These are phyloP conservation scores for Orychophragmus violaceus DNA, from an alignment of 345 rosid genomes.

Conservation along the genomic window DNA sequence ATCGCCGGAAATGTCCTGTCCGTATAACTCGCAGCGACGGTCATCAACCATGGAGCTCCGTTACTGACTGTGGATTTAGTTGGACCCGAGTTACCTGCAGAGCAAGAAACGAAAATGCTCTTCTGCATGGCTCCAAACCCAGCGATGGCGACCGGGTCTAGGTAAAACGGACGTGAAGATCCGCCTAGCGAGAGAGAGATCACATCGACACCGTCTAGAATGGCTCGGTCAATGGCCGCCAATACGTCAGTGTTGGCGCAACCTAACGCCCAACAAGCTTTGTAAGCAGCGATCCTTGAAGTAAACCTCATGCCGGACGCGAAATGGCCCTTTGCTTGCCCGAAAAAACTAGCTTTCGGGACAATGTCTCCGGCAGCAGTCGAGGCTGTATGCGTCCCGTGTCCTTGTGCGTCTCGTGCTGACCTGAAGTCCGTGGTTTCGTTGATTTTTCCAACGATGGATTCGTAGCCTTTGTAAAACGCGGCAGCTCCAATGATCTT, in stretches of 20 bases:
- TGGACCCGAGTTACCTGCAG: conserved; percentile 82
- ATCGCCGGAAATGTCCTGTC: conserved; percentile 62
- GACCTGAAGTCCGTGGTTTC: conserved; percentile 54
- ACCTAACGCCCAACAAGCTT: conserved; percentile 65
- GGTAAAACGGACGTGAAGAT: conserved; percentile 44
- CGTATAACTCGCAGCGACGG: conserved; percentile 75
- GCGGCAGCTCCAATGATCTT: conserved; percentile 73
- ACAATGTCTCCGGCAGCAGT: conserved; percentile 63
- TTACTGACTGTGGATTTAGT: conserved; percentile 41
- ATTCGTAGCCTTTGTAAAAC: conserved; percentile 57
- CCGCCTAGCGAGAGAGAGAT: conserved; percentile 70
- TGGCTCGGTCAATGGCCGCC: conserved; percentile 67
- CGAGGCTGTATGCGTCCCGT: conserved; percentile 85
- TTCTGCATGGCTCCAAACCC: conserved; percentile 47
- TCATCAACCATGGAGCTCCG: conserved; percentile 80
- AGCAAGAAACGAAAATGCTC: conserved; percentile 71
- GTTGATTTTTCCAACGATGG: conserved; percentile 39
- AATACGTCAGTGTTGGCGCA: conserved; percentile 53
- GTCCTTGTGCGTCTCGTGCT: conserved; percentile 66
- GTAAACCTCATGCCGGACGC: conserved; percentile 66
- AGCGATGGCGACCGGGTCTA: conserved; percentile 52
- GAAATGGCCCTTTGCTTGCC: conserved; percentile 45
- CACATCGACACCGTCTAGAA: conserved; percentile 69
- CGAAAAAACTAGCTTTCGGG: conserved; percentile 39
- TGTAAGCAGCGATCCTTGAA: conserved; percentile 66